These are phyloP conservation scores for Fusarium goolgardi DNA, from an alignment of 2,329 filamentous ascomycete species.

Conservation along the genomic window DNA sequence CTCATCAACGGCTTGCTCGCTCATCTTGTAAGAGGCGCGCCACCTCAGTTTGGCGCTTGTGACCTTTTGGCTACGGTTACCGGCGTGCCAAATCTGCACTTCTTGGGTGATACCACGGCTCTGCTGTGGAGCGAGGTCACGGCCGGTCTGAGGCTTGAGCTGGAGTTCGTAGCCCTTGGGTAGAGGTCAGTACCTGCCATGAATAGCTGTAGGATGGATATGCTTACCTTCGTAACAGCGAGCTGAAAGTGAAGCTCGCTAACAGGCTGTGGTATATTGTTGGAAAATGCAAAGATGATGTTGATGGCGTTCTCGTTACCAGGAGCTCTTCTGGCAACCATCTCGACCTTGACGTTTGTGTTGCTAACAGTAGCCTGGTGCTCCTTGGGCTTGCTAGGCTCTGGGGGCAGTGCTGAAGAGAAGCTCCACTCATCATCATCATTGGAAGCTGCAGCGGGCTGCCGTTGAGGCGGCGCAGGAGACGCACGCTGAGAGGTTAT, in stretches of 20 bases:
- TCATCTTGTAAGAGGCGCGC: constrained; percentile 83
- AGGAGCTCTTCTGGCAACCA: constrained; percentile 73
- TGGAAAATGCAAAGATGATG: constrained; percentile 85
- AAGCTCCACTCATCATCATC: constrained; percentile 97
- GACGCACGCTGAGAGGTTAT: constrained; percentile 47
- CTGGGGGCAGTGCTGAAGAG: constrained; percentile 81
- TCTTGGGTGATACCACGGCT: constrained; percentile 82
- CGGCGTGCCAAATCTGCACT: constrained; percentile 79
- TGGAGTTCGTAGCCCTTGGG: constrained; percentile 80
- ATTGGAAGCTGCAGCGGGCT: constrained; percentile 52
- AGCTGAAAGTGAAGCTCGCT: constrained; percentile 89
- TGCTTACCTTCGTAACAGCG: constrained; percentile 88
- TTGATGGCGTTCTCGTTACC: constrained; percentile 69
- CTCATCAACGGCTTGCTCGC: constrained; percentile 75
- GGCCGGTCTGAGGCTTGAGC: constrained; percentile 86
- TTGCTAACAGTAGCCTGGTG: constrained; percentile 76
- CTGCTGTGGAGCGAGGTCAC: constrained; percentile 78
- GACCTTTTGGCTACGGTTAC: constrained; percentile 75
- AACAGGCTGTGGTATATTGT: constrained; percentile 77
- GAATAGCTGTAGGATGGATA: background rate
- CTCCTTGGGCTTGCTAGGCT: constrained; percentile 66
- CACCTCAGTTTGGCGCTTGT: constrained; percentile 88
- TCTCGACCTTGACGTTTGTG: constrained; percentile 76
- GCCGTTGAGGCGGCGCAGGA: constrained; percentile 42
- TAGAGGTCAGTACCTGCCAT: constrained; percentile 10